These are phyloP conservation scores for Asclepias syriaca DNA, from an alignment of 257 asterid genomes.

Conservation along the genomic window DNA sequence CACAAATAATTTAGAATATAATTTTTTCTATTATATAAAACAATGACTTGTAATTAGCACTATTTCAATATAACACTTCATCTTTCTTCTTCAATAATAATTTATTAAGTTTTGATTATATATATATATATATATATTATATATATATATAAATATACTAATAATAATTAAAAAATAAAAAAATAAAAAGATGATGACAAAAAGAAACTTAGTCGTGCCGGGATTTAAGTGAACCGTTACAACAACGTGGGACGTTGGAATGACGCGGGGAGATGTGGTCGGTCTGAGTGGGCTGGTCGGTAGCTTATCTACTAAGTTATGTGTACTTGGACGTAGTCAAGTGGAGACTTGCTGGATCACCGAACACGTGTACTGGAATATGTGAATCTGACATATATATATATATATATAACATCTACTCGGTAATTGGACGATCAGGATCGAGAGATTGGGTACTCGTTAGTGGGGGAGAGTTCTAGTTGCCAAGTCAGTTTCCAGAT, in stretches of 20 bases:
- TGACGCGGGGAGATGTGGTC: conserved; percentile 14
- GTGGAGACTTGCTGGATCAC: neutral
- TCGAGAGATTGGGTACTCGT: neutral
- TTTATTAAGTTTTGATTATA: too few species aligned
- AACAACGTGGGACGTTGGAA: conserved; percentile 3
- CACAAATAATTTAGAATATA: too few species aligned
- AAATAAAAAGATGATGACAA: neutral
- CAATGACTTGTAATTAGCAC: too few species aligned
- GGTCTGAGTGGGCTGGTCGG: conserved; percentile 6
- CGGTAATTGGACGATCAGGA: neutral
- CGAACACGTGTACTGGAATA: neutral
- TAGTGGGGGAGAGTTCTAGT: neutral
- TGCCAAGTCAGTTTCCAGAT: neutral
- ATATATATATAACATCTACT: too few species aligned
- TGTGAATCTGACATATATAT: neutral
- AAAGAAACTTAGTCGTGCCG: conserved; percentile 21
- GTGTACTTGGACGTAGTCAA: neutral
- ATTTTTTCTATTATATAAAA: too few species aligned
- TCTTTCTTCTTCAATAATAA: too few species aligned
- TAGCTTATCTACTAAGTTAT: neutral
- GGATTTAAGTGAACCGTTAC: neutral
- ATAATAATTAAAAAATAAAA: neutral
- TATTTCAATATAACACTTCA: too few species aligned
- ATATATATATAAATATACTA: too few species aligned
- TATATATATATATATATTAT: too few species aligned